Base-by-base conservation (phyloP, 176 grass and related monocot species). In the Cenchrus fungigraminus region DNA sequence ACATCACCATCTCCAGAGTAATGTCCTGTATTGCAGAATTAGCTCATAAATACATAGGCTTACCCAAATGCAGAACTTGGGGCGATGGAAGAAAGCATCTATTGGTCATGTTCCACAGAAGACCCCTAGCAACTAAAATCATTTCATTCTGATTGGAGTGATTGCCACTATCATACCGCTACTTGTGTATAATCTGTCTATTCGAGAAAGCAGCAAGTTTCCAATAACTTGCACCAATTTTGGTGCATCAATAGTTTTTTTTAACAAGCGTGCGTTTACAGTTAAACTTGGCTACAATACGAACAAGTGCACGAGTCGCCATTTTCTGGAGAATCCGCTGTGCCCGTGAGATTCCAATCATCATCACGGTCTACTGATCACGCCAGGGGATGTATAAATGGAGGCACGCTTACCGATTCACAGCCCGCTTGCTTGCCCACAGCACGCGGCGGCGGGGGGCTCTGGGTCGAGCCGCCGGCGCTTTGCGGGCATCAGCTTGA, bases 1-100 rank as follows among this genome's bases (percentile, higher is more conserved):
- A 85, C 86, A 28, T 91, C 89, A 42, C 85, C 82, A 2, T 29
- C 55, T 51, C 82, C 65, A 37, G 54, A 9, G 29, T 40, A 7
- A 71, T 51, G 53, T 37, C 83, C 83, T 86, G 75, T 62, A 61
- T 85, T 70, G 54, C 43, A 25, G 10, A 70, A 61, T 12, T 52
- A 31, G 55, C 53, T 51, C 25, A 40, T 71, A 19, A 84, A 63
- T 34, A 40, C 10, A 15, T 7, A 58, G 5, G 2, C 59, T 16
- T 43, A 28, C 6, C 47, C 50, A 77, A 28, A 68, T 9, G 62
- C 16, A 42, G 12, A 84, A 55, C 49, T 32, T 50, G 20, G 46
- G 20, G 58, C 4, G 10, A 25, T 4, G 42, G 14, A 12, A 11
- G 11, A 50, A 25, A 50, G 12, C 49, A 25, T 13, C 10, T 71